These are phyloP conservation scores for Pseudopithomyces maydicus DNA, from an alignment of 2,329 filamentous ascomycete species.

Conservation along the genomic window DNA sequence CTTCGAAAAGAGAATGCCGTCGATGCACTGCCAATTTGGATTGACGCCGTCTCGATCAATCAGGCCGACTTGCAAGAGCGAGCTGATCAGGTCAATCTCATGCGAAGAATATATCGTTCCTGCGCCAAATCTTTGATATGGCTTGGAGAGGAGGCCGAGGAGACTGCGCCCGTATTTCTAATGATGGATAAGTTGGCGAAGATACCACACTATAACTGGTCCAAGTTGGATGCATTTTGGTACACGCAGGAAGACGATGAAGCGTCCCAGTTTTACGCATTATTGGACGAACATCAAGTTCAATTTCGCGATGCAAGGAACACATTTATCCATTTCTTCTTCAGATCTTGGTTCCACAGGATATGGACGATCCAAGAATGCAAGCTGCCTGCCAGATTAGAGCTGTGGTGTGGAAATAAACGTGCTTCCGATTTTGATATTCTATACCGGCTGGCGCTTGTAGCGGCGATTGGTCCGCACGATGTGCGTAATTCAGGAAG, in stretches of 20 bases:
- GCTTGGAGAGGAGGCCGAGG: background rate
- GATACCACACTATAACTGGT: background rate
- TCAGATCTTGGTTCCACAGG: constrained; percentile 1
- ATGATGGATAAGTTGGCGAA: background rate
- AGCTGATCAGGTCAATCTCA: background rate
- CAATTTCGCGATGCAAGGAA: background rate
- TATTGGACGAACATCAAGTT: background rate
- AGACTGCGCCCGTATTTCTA: background rate
- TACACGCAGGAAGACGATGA: background rate
- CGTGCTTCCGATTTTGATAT: background rate
- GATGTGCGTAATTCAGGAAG: too few relatives aligned
- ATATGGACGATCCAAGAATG: constrained; percentile 4
- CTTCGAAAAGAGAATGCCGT: background rate
- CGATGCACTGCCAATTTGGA: background rate
- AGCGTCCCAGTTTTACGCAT: background rate
- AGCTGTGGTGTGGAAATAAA: background rate
- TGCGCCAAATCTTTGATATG: background rate
- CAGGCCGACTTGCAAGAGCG: constrained; percentile 9
- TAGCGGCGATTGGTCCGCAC: too few relatives aligned
- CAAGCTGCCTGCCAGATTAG: background rate
- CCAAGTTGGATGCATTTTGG: background rate
- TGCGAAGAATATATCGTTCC: background rate
- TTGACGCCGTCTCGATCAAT: constrained; percentile 9
- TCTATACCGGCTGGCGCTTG: background rate
- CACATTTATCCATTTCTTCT: background rate